A percentile compares a stretch with the other conserved stretches of the same genome.
Conservation (phyloP, 208 protist genomes). For the Zelonia costaricensis region DNA sequence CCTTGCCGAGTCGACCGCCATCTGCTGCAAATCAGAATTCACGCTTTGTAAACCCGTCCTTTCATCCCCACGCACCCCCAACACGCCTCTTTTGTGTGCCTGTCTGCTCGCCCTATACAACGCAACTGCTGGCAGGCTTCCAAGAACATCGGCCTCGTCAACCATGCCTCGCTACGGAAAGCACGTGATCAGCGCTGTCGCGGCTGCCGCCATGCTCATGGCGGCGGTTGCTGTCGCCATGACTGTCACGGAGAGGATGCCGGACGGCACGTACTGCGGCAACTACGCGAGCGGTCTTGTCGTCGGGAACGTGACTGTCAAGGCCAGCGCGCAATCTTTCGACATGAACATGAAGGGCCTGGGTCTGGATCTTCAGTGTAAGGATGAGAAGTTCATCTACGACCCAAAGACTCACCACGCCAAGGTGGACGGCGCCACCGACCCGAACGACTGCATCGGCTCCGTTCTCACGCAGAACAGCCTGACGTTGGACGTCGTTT, state of each 20-base stretch:
- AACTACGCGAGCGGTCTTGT: constrained; percentile 51
- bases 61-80: too few relatives aligned
- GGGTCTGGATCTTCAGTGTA: constrained; percentile 44
- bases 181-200: neutral
- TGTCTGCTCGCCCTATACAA: neutral
- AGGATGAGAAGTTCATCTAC: constrained; percentile 68
- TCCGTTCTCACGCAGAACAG: constrained; percentile 39
- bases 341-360: constrained; percentile 58
- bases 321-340: constrained; percentile 19
- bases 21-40: too few relatives aligned
- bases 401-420: constrained; percentile 42
- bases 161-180: neutral
- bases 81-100: neutral
- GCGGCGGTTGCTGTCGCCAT: neutral
- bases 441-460: constrained; percentile 75
- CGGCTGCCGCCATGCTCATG: neutral
- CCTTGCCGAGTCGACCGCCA: too few relatives aligned
- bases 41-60: too few relatives aligned
- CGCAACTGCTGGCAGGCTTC: neutral
- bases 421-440: constrained; percentile 28
- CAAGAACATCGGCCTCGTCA: neutral
- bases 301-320: constrained; percentile 37
- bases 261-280: constrained; percentile 57
- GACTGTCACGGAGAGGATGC: constrained; percentile 3
- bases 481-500: constrained; percentile 43